Percentiles rank a stretch among this genome's conserved stretches.
Evolutionary conservation across 1,284 basidiomycete genomes (phyloP).

Genomic region (Pseudozyma sp.): DNA sequence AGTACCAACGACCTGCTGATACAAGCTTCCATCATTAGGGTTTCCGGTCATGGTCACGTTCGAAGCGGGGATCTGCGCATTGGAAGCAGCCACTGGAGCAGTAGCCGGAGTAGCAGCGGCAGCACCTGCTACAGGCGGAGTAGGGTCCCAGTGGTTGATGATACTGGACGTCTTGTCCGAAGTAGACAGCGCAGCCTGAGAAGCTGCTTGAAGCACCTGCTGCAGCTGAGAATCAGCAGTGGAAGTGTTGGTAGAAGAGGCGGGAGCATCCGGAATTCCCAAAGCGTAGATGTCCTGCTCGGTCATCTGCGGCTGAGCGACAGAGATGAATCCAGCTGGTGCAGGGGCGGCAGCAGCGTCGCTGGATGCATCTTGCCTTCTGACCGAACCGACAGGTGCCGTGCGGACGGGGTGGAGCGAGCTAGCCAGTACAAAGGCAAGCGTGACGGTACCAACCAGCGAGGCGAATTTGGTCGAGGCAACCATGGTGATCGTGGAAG

Average conservation of each 20-base stretch:
- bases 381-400: constrained; percentile 20
- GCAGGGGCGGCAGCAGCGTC: constrained; percentile 9
- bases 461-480: constrained; percentile 37
- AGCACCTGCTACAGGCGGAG: constrained; percentile 10
- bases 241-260: neutral
- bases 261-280: constrained; percentile 21
- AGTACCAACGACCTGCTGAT: constrained; percentile 18
- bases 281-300: constrained; percentile 42
- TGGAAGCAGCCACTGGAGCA: constrained; percentile 4
- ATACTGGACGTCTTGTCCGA: constrained; percentile 13
- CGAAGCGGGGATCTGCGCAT: constrained; percentile 13
- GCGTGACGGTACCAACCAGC: constrained; percentile 29
- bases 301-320: constrained; percentile 39
- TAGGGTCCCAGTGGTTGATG: constrained; percentile 29
- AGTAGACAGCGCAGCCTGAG: constrained; percentile 8
- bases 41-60: constrained; percentile 18
- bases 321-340: constrained; percentile 30
- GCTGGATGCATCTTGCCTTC: constrained; percentile 13
- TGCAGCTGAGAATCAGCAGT: constrained; percentile 8
- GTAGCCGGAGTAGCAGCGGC: neutral
- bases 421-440: constrained; percentile 34
- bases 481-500: constrained; percentile 19
- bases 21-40: constrained; percentile 18
- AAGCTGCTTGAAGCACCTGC: constrained; percentile 20
- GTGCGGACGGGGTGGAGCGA: constrained; percentile 29